Conservation (phyloP, 2,329 filamentous ascomycete genomes). For the Paraconiothyrium brasiliense region DNA sequence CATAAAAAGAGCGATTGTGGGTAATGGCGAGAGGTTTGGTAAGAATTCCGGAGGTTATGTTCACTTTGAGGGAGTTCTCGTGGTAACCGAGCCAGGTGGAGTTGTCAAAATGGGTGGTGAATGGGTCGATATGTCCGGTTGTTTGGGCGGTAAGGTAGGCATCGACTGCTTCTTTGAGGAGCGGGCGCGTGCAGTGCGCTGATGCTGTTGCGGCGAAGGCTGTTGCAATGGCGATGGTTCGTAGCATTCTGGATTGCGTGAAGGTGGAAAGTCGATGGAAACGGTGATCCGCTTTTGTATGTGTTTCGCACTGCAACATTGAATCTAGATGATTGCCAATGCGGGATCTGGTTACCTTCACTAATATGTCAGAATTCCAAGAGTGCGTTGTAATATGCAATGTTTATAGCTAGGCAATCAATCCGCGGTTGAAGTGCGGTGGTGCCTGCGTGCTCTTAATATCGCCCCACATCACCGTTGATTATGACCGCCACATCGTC, state of each 20-base stretch:
- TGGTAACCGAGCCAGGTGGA: constrained; percentile 39
- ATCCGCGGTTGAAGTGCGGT: constrained; percentile 20
- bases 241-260: constrained; percentile 8
- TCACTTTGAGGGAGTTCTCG: constrained; percentile 34
- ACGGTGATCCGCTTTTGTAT: background rate
- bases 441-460: constrained; percentile 15
- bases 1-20: constrained; percentile 32
- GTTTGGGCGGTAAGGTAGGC: constrained; percentile 31
- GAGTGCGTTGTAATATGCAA: background rate
- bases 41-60: constrained; percentile 28
- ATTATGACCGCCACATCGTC: constrained; percentile 5
- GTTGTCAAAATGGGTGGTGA: constrained; percentile 35
- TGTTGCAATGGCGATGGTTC: background rate
- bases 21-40: constrained; percentile 29
- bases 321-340: background rate
- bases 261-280: too few species aligned
- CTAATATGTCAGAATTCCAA: background rate
- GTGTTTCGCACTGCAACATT: background rate
- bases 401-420: constrained; percentile 14
- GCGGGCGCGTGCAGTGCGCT: constrained; percentile 29
- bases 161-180: constrained; percentile 27
- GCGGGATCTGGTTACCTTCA: background rate
- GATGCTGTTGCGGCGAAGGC: constrained; percentile 19
- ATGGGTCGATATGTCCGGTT: constrained; percentile 20
- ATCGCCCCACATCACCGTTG: constrained; percentile 21